Conservation (phyloP, 371 early-diverging fungal genomes). For the Circinella umbellata region DNA sequence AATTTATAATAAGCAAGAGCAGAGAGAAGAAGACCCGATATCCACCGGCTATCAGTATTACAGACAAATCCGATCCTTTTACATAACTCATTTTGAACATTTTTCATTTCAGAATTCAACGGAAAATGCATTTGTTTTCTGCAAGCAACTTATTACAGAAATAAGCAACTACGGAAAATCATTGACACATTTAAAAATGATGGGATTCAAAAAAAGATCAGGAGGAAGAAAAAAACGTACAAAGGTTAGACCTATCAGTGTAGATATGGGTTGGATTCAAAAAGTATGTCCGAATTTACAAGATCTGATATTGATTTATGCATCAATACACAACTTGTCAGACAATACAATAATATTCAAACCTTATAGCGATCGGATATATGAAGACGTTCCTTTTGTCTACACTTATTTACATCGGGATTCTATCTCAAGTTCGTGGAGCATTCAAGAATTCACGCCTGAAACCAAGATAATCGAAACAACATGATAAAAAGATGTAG, state of each 20-base stretch:
- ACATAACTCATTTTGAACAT: background rate
- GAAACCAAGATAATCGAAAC: too few relatives aligned
- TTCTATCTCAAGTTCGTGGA: too few relatives aligned
- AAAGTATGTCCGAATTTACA: background rate
- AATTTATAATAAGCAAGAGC: too few relatives aligned
- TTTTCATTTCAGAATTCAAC: background rate
- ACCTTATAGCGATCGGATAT: too few relatives aligned
- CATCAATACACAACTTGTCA: background rate
- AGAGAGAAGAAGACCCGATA: too few relatives aligned
- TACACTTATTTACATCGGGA: too few relatives aligned
- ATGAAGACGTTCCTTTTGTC: too few relatives aligned
- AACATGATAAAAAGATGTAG: too few relatives aligned
- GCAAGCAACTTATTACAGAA: background rate
- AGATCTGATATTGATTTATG: background rate
- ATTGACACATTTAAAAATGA: background rate
- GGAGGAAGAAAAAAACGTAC: background rate
- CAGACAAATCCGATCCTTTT: too few relatives aligned
- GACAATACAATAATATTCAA: too few relatives aligned
- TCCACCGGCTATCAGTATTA: too few relatives aligned
- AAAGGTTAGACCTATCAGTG: background rate
- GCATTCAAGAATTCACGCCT: too few relatives aligned
- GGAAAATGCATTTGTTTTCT: background rate
- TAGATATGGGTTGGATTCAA: background rate
- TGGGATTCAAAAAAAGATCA: background rate
- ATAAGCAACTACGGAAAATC: background rate